Conservation (phyloP, 2,329 filamentous ascomycete genomes). For the Parasarocladium wereldwijsianum region DNA sequence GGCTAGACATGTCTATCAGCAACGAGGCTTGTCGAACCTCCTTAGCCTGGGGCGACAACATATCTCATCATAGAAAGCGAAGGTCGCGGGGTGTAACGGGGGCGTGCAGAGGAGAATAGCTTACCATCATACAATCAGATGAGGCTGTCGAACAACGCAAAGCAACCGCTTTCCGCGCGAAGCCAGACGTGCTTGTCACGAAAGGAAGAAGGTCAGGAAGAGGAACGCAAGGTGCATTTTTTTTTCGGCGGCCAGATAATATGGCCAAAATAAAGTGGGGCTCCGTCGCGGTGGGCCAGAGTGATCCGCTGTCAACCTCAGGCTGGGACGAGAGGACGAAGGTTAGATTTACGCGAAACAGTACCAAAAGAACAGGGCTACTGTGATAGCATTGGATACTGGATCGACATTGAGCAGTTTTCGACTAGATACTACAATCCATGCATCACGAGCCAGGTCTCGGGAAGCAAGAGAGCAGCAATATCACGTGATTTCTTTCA, state of each 20-base stretch:
- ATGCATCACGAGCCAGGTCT: too few relatives aligned
- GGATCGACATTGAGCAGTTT: too few relatives aligned
- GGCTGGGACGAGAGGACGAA: too few relatives aligned
- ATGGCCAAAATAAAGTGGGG: slow-evolving; percentile 3
- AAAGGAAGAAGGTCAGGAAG: slow-evolving; percentile 5
- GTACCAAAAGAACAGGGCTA: too few relatives aligned
- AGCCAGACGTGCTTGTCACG: background rate
- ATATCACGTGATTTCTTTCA: too few relatives aligned
- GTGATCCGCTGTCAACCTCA: background rate
- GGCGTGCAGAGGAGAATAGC: slow-evolving; percentile 2
- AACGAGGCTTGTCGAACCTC: slow-evolving; percentile 31
- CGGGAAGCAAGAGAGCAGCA: too few relatives aligned
- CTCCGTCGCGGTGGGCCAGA: background rate
- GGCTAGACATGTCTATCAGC: slow-evolving; percentile 39
- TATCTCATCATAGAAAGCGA: slow-evolving; percentile 25
- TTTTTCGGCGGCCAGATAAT: slow-evolving; percentile 2
- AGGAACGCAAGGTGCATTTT: slow-evolving; percentile 3
- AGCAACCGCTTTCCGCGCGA: too few relatives aligned
- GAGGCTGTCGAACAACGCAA: too few relatives aligned
- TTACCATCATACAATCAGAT: too few relatives aligned
- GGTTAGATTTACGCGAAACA: too few relatives aligned
- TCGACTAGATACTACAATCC: too few relatives aligned
- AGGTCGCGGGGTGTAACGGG: background rate
- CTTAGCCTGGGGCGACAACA: slow-evolving; percentile 36
- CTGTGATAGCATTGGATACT: too few relatives aligned